A percentile compares a stretch with the other conserved stretches of the same genome.
phyloP scores from a whole-genome alignment of 495 filamentous ascomycete species.

The Pseudomonodictys pantanalensis region DNA sequence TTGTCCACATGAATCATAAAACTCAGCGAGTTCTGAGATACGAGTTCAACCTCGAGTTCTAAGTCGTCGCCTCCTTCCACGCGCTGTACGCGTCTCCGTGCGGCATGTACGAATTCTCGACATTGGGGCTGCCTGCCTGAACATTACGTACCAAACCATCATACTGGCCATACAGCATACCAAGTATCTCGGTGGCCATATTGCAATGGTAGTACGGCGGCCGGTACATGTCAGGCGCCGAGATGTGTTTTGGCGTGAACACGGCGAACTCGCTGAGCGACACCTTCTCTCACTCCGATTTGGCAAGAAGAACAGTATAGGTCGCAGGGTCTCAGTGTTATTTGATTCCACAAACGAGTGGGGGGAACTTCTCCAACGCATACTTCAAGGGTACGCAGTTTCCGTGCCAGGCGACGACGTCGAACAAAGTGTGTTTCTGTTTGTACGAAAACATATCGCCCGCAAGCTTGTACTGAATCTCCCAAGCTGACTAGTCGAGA shows the following conservation, averaged over 20 bases:
- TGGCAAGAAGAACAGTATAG: background rate
- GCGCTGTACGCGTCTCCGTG: conserved; percentile 7
- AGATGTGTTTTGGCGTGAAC: background rate
- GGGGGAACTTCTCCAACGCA: background rate
- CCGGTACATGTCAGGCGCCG: background rate
- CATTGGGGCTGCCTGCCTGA: background rate
- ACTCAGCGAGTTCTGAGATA: too few species aligned
- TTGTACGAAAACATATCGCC: background rate
- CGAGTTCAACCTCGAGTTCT: too few species aligned
- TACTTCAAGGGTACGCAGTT: background rate
- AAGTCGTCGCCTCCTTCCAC: too few species aligned
- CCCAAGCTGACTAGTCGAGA: background rate
- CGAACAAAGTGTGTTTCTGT: background rate
- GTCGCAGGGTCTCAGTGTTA: background rate
- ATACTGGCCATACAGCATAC: conserved; percentile 5
- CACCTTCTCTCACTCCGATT: background rate
- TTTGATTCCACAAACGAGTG: background rate
- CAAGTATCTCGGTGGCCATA: background rate
- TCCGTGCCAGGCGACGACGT: conserved; percentile 3
- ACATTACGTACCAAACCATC: background rate
- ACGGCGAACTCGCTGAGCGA: background rate
- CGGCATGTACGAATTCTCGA: background rate
- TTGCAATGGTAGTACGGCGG: conserved; percentile 14
- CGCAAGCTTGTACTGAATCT: background rate
- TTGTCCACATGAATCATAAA: too few species aligned